These are phyloP conservation scores for Trichoderma atroviride DNA, from an alignment of 2,329 filamentous ascomycete species.

Conservation along the genomic window DNA sequence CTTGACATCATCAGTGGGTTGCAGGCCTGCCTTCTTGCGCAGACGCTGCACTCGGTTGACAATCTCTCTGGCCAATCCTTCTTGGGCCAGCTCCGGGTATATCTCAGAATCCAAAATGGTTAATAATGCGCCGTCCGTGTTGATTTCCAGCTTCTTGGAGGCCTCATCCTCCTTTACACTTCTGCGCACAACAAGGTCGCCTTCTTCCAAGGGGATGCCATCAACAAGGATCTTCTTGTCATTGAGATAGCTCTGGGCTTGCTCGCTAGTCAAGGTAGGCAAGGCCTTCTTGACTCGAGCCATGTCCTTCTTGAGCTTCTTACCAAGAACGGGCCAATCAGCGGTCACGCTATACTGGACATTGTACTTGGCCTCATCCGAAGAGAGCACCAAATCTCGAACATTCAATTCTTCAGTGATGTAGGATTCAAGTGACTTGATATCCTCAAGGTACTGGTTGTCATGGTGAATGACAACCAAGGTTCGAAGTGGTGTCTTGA, in stretches of 20 bases:
- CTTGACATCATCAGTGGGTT: slow-evolving; percentile 90
- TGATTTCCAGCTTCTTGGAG: slow-evolving; percentile 78
- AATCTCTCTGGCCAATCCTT: slow-evolving; percentile 88
- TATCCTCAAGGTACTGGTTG: slow-evolving; percentile 79
- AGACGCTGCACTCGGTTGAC: slow-evolving; percentile 91
- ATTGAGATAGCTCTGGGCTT: slow-evolving; percentile 77
- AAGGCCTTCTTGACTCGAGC: slow-evolving; percentile 89
- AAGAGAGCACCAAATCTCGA: slow-evolving; percentile 78
- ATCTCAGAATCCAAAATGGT: slow-evolving; percentile 84
- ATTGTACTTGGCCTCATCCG: slow-evolving; percentile 86
- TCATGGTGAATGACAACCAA: slow-evolving; percentile 87
- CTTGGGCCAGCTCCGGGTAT: slow-evolving; percentile 82
- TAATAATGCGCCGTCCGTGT: slow-evolving; percentile 86
- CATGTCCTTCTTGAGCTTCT: slow-evolving; percentile 96
- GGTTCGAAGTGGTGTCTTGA: slow-evolving; percentile 90
- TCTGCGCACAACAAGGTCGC: slow-evolving; percentile 77
- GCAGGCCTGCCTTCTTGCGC: slow-evolving; percentile 89
- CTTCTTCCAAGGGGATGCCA: slow-evolving; percentile 79
- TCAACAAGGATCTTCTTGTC: slow-evolving; percentile 78
- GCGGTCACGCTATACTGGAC: slow-evolving; percentile 88
- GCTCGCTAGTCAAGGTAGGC: slow-evolving; percentile 73
- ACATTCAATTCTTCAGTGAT: slow-evolving; percentile 92
- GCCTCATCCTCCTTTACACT: slow-evolving; percentile 73
- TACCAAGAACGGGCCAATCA: slow-evolving; percentile 92
- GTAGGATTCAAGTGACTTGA: slow-evolving; percentile 83